Evolutionary conservation across 2,329 filamentous ascomycete species (phyloP), one percentile per base, ranked within the genome.

Genomic region (Podosphaera fusca): DNA sequence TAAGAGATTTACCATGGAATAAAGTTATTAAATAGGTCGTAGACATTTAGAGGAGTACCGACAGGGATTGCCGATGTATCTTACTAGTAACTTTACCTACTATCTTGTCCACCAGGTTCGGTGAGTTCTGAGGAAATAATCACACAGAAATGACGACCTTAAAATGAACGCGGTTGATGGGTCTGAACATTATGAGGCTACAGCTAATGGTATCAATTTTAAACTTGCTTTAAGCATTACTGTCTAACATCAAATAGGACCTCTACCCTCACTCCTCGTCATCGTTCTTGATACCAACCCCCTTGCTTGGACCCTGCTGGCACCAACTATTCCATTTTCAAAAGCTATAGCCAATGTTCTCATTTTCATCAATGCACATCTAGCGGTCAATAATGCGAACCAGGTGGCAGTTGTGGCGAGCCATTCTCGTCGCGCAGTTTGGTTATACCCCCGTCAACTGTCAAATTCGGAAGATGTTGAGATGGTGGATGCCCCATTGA

Each of bases 281-380:
- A 82, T 98, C 65, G 77, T 98, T 66, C 78, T 98, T 72, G 92
- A 98, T 73, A 95, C 90, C 33, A 98, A 98, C 68, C 92, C 92
- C 2, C 85, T 89, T 64, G 89, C 92, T 64, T 95, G 92, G 92
- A 81, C 86, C 5, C 76, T 86, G 59, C 78, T 96, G 50, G 75
- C 82, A 59, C 71, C 80, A 58, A 79, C 78, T 36, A 80, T 96
- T 6, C 81, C 90, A 34, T 78, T 98, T 59, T 85, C 85, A 55
- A 83, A 84, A 65, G 87, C 87, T 60, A 75, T 98, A 59, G 87
- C 90, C 60, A 84, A 90, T 70, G 78, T 96, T 61, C 82, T 96
- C 65, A 84, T 98, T 73, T 96, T 95, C 72, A 82, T 95, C 72
- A 96, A 98, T 70, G 87, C 90, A 57, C 94, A 98, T 68, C 78